Conservation (phyloP, 208 protist genomes). For the Zelonia costaricensis region DNA sequence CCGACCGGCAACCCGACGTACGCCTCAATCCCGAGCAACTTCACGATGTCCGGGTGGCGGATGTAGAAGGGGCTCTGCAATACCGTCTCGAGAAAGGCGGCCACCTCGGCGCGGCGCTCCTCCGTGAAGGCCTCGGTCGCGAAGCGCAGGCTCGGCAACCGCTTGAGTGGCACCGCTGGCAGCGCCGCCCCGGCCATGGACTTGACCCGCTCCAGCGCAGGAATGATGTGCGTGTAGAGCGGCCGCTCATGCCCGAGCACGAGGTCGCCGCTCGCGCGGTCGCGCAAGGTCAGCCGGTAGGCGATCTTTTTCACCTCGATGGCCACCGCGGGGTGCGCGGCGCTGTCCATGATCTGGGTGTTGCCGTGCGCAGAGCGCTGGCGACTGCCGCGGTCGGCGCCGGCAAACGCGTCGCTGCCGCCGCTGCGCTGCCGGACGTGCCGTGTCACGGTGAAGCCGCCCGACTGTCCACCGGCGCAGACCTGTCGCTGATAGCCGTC, state of each 20-base stretch:
- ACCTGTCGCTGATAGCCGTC: conserved; percentile 24
- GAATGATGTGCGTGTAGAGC: conserved; percentile 45
- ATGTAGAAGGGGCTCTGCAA: conserved; percentile 41
- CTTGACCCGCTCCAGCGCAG: conserved; percentile 37
- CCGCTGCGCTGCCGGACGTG: conserved; percentile 22
- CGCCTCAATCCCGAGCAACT: conserved; percentile 33
- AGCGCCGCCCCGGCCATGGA: conserved; percentile 15
- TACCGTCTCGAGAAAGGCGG: conserved; percentile 38
- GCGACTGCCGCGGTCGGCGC: neutral
- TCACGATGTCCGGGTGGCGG: conserved; percentile 47
- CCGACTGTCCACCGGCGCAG: conserved; percentile 10
- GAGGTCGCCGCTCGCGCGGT: conserved; percentile 8
- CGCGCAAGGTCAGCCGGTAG: conserved; percentile 16
- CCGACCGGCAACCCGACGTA: conserved; percentile 37
- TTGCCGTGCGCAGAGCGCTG: neutral
- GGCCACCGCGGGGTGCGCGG: neutral
- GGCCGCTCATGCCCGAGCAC: conserved; percentile 19
- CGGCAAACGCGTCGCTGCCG: conserved; percentile 5
- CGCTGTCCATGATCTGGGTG: too few species aligned
- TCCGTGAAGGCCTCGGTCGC: conserved; percentile 57
- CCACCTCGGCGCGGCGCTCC: conserved; percentile 46
- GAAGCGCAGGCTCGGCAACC: conserved; percentile 48
- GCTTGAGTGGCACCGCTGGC: conserved; percentile 32
- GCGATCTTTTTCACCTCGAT: conserved; percentile 38
- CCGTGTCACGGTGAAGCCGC: conserved; percentile 31